Conservation (phyloP, 192 early-diverging fungal species). For the Funneliformis mosseae region DNA sequence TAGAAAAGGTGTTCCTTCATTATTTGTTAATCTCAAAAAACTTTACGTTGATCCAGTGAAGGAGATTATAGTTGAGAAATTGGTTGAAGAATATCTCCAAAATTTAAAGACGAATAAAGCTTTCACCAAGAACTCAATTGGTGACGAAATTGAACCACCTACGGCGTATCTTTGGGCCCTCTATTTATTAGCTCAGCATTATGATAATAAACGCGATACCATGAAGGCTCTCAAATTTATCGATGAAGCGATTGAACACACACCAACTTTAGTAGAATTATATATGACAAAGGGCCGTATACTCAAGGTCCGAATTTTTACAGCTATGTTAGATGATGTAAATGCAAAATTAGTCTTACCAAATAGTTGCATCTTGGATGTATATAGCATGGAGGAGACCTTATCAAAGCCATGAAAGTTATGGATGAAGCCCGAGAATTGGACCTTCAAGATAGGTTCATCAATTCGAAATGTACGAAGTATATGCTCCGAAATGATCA, state of each 20-base stretch:
- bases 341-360: conserved; percentile 6
- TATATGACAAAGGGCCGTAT: conserved; percentile 94
- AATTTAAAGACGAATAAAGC: conserved; percentile 45
- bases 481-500: conserved; percentile 88
- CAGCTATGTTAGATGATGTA: background rate
- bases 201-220: conserved; percentile 72
- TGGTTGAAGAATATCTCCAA: conserved; percentile 65
- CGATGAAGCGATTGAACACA: conserved; percentile 79
- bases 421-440: conserved; percentile 87
- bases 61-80: conserved; percentile 62
- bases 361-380: conserved; percentile 23
- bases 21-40: conserved; percentile 82
- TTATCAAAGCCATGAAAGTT: conserved; percentile 64
- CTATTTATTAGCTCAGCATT: conserved; percentile 90
- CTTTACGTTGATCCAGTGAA: conserved; percentile 71
- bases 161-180: conserved; percentile 85
- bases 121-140: conserved; percentile 35
- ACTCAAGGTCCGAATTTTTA: conserved; percentile 64
- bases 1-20: conserved; percentile 91
- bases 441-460: conserved; percentile 92
- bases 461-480: conserved; percentile 92
- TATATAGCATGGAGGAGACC: conserved; percentile 76
- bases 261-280: conserved; percentile 91
- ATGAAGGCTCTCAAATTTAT: conserved; percentile 76
- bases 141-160: conserved; percentile 68